phyloP scores from a whole-genome alignment of 371 early-diverging fungal genomes.

The Lichtheimia hyalospora region DNA sequence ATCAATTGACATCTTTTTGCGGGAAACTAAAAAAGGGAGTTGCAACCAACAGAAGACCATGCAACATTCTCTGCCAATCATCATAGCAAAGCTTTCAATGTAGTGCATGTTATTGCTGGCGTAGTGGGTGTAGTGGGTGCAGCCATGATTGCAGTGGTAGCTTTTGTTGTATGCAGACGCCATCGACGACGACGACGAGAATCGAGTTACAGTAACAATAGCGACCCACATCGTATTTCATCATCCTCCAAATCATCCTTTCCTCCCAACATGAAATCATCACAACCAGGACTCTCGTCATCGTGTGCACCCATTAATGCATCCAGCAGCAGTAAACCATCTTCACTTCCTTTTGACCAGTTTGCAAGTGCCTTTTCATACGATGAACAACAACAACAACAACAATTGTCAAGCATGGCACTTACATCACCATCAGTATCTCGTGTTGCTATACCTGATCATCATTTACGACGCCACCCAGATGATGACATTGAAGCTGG shows the following conservation, averaged over 20 bases:
- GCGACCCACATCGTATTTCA: slow-evolving; percentile 1
- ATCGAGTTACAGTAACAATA: not conserved
- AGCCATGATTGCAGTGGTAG: slow-evolving; percentile 8
- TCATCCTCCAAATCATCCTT: slow-evolving; percentile 2
- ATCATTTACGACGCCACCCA: not conserved
- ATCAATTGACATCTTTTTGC: no score
- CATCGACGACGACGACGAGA: slow-evolving; percentile 10
- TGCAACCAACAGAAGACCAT: not conserved
- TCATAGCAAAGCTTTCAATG: slow-evolving; percentile 15
- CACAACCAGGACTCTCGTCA: not conserved
- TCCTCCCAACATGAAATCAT: not conserved
- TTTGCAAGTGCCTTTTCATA: slow-evolving; percentile 12
- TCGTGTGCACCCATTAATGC: not conserved
- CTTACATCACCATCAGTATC: not conserved
- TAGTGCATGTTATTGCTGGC: slow-evolving; percentile 25
- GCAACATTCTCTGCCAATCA: not conserved
- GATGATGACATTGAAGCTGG: not conserved
- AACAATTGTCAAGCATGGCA: not conserved
- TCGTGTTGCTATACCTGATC: not conserved
- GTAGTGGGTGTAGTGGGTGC: slow-evolving; percentile 16
- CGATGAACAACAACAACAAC: slow-evolving; percentile 3
- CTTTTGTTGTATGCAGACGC: slow-evolving; percentile 19
- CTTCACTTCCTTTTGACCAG: slow-evolving; percentile 7
- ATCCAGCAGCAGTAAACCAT: not conserved
- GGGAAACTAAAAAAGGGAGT: no score